phyloP scores from a whole-genome alignment of 2,329 filamentous ascomycete genomes.

The Xenoacremonium recifei region DNA sequence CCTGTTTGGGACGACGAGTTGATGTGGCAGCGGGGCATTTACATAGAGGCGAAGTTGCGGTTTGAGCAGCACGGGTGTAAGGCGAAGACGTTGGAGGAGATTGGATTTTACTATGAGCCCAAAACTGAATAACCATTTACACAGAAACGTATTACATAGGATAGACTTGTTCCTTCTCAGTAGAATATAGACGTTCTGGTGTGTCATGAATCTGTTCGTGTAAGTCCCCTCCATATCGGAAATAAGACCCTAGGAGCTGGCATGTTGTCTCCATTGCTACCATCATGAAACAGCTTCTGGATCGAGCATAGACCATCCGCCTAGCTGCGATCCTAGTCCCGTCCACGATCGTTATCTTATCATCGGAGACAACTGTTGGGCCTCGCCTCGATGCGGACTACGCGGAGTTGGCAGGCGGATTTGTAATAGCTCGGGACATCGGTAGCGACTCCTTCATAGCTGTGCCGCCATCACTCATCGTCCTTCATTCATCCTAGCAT shows the following conservation, averaged over 20 bases:
- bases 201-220: too few relatives aligned
- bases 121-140: slow-evolving; percentile 5
- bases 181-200: too few relatives aligned
- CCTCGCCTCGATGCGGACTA: slow-evolving; percentile 7
- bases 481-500: too few relatives aligned
- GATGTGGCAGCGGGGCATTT: slow-evolving; percentile 69
- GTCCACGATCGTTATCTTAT: background rate
- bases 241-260: too few relatives aligned
- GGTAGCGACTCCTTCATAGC: background rate
- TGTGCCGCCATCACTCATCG: too few relatives aligned
- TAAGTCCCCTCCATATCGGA: too few relatives aligned
- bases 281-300: too few relatives aligned
- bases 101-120: slow-evolving; percentile 63
- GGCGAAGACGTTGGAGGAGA: slow-evolving; percentile 65
- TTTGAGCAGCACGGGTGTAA: slow-evolving; percentile 66
- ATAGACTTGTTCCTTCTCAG: too few relatives aligned
- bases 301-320: too few relatives aligned
- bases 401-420: slow-evolving; percentile 20
- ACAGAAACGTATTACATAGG: slow-evolving; percentile 4
- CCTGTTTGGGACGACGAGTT: slow-evolving; percentile 69
- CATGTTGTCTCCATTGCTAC: too few relatives aligned
- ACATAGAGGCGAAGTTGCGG: slow-evolving; percentile 66
- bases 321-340: background rate
- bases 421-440: slow-evolving; percentile 19
- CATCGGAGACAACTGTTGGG: background rate